Evolutionary conservation across 768 basidiomycete species (phyloP).

Genomic region (Tylopilus cervinicoccineus): DNA sequence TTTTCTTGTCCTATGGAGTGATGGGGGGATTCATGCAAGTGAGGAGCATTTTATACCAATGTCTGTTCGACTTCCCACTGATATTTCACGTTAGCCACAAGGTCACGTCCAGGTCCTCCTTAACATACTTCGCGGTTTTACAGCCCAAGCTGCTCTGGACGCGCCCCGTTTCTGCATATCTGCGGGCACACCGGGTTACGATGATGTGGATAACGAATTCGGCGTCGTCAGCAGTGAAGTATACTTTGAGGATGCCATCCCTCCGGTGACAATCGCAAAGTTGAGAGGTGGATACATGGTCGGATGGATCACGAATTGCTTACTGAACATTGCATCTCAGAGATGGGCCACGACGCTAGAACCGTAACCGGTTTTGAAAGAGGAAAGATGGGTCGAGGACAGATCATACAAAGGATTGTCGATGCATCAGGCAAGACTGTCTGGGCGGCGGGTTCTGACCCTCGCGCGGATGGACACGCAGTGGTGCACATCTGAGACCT

Average conservation of each 20-base stretch:
- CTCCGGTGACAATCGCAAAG: slow-evolving; percentile 54
- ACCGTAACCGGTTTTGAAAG: slow-evolving; percentile 56
- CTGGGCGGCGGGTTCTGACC: slow-evolving; percentile 95
- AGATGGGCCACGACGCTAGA: slow-evolving; percentile 86
- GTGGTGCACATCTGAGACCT: slow-evolving; percentile 67
- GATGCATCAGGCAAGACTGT: slow-evolving; percentile 67
- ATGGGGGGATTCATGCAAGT: slow-evolving; percentile 94
- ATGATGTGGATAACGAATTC: slow-evolving; percentile 44
- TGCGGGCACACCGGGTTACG: slow-evolving; percentile 65
- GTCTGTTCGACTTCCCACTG: neutral
- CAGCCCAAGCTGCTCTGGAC: slow-evolving; percentile 86
- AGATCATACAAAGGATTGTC: slow-evolving; percentile 80
- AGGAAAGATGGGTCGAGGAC: slow-evolving; percentile 74
- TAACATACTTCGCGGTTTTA: slow-evolving; percentile 85
- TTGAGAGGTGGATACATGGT: slow-evolving; percentile 53
- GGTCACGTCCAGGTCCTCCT: slow-evolving; percentile 94
- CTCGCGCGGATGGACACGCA: slow-evolving; percentile 85
- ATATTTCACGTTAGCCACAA: slow-evolving; percentile 59
- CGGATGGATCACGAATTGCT: neutral
- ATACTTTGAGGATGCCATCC: slow-evolving; percentile 84
- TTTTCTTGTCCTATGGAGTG: slow-evolving; percentile 87
- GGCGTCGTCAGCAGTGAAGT: slow-evolving; percentile 75
- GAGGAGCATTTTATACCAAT: neutral
- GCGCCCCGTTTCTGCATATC: slow-evolving; percentile 97
- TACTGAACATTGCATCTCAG: slow-evolving; percentile 34